Base-by-base conservation (phyloP, 2,329 filamentous ascomycete species). In the Cladosporium phlei region DNA sequence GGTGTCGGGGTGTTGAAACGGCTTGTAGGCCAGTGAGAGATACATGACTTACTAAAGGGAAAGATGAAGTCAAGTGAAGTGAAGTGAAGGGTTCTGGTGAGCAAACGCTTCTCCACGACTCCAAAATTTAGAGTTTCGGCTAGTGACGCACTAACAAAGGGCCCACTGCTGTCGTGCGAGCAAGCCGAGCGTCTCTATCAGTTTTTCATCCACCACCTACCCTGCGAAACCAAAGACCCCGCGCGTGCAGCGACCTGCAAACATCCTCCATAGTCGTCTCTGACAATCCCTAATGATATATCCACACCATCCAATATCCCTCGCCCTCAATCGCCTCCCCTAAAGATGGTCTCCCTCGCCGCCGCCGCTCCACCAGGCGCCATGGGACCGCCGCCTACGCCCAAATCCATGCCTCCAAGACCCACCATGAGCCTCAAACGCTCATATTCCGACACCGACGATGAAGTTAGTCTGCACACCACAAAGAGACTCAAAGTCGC, bases 401-500 rank as follows among this genome's bases (percentile, higher is more conserved):
- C 61, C 19, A 49, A 58, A 37, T 47, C 57, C 32, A 34, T 48
- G 33, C 37, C 39, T 4, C 53, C 57, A 49, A 57, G 61, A 38
- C 61, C 62, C 12, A 61, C 61, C 29, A 57, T 61, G 40, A 55
- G 59, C 37, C 43, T 65, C 44, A 66, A 66, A 50, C 61, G 64
- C 50, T 64, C 63, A 11, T 61, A 62, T 45, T 49, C 66, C 27
- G 61, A 65, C 46, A 62, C 59, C 48, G 62, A 64, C 46, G 66
- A 68, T 42, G 61, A 64, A 39, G 55, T 65, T 9, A 55, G 57
- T 8, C 63, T 58, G 43, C 64, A 68, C 27, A 62, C 60, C 30
- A n/a, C n/a, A n/a, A 77, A 77, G 56, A 64, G 65, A 49, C 64
- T 67, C 28, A 69, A 66, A 42, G 73, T 76, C 20, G 70, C 71